These are phyloP conservation scores for Saturnispora bothae DNA, from an alignment of 805 yeast genomes.

Conservation along the genomic window DNA sequence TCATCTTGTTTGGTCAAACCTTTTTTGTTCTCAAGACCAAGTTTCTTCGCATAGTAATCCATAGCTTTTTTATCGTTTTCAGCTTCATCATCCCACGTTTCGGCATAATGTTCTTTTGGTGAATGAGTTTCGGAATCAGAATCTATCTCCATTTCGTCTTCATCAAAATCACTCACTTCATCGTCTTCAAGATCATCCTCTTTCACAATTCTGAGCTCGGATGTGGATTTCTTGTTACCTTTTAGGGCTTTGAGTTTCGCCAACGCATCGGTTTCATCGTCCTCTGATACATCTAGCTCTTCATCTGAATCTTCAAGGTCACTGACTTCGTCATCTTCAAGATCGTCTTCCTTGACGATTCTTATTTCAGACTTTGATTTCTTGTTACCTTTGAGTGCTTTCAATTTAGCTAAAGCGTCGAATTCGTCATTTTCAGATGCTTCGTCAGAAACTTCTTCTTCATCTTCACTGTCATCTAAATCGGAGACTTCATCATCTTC, in stretches of 20 bases:
- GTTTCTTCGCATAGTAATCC: slow-evolving; percentile 70
- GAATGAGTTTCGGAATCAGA: slow-evolving; percentile 7
- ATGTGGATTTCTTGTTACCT: slow-evolving; percentile 17
- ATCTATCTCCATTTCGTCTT: slow-evolving; percentile 9
- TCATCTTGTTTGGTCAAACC: slow-evolving; percentile 43
- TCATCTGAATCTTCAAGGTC: slow-evolving; percentile 14
- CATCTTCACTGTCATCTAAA: slow-evolving; percentile 7
- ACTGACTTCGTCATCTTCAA: slow-evolving; percentile 19
- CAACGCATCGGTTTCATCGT: slow-evolving; percentile 8
- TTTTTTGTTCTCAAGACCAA: slow-evolving; percentile 54
- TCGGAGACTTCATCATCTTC: slow-evolving; percentile 19
- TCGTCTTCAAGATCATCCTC: slow-evolving; percentile 23
- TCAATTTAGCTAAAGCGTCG: slow-evolving; percentile 23
- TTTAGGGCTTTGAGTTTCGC: slow-evolving; percentile 32
- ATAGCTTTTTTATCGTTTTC: slow-evolving; percentile 61
- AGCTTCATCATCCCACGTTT: slow-evolving; percentile 1
- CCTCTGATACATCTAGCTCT: slow-evolving; percentile 4
- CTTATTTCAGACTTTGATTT: slow-evolving; percentile 15
- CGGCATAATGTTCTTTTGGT: slow-evolving; percentile 12
- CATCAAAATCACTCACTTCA: slow-evolving; percentile 17
- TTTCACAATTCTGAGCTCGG: slow-evolving; percentile 23
- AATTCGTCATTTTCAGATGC: slow-evolving; percentile 12
- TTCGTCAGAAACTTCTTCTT: slow-evolving; percentile 11
- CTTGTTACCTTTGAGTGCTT: slow-evolving; percentile 29
- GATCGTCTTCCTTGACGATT: slow-evolving; percentile 23